Evolutionary conservation across 176 grass and related monocot species (phyloP).

Genomic region (Triticum monococcum): DNA sequence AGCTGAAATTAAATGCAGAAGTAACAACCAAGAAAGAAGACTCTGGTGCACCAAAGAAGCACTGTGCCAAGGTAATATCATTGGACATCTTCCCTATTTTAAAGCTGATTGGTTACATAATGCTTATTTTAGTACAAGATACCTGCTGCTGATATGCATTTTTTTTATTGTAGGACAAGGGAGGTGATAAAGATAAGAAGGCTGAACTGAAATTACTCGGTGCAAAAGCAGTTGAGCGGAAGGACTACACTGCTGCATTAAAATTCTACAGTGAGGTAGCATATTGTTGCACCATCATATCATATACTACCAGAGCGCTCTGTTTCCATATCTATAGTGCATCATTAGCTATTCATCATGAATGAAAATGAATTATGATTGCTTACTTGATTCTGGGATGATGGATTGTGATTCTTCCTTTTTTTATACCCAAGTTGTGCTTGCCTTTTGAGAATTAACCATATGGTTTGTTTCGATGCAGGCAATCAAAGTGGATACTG

Average conservation of each 20-base stretch:
- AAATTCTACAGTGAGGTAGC: slow-evolving; percentile 41
- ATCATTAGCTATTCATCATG: neutral
- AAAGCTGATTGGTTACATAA: neutral
- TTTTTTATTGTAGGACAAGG: slow-evolving; percentile 7
- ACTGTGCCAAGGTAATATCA: neutral
- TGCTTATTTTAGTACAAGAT: neutral
- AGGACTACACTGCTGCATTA: slow-evolving; percentile 21
- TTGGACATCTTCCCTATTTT: neutral
- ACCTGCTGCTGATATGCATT: neutral
- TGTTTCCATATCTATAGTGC: neutral
- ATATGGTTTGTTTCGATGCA: neutral
- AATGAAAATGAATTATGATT: neutral
- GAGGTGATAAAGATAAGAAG: slow-evolving; percentile 4
- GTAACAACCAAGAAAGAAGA: slow-evolving; percentile 5
- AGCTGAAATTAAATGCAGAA: neutral
- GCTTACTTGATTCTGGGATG: neutral
- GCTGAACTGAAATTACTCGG: slow-evolving; percentile 32
- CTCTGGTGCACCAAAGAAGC: neutral
- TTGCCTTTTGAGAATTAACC: neutral
- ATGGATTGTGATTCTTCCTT: neutral
- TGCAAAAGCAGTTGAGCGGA: slow-evolving; percentile 22
- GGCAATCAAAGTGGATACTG: slow-evolving; percentile 33
- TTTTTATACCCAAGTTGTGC: neutral
- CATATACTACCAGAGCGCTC: neutral
- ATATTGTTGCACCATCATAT: neutral